Evolutionary conservation across 441 rosid species (phyloP).

Genomic region (Arabidopsis lyrata): DNA sequence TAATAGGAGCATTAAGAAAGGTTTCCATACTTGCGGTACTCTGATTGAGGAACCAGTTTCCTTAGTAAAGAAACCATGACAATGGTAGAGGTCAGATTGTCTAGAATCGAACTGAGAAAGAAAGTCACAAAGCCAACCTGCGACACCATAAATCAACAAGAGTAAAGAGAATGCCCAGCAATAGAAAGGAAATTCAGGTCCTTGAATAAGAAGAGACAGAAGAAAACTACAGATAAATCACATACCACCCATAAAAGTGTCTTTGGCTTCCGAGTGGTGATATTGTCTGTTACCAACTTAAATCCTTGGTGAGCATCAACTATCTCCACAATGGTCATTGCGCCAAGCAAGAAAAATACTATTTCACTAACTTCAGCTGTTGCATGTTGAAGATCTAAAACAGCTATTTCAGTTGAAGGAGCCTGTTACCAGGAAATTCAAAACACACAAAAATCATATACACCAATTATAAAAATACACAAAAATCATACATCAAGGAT

Average conservation of each 20-base stretch:
- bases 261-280: constrained; percentile 84
- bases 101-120: constrained; percentile 87
- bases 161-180: neutral
- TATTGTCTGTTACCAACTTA: constrained; percentile 94
- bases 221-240: constrained; percentile 30
- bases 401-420: constrained; percentile 92
- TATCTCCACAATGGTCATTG: constrained; percentile 97
- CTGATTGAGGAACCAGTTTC: constrained; percentile 86
- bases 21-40: constrained; percentile 84
- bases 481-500: neutral
- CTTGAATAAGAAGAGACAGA: constrained; percentile 12
- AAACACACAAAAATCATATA: neutral
- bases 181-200: neutral
- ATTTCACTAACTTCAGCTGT: constrained; percentile 94
- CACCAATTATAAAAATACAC: neutral
- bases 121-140: constrained; percentile 94
- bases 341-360: constrained; percentile 95
- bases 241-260: constrained; percentile 93
- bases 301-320: constrained; percentile 99
- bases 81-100: constrained; percentile 91
- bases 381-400: constrained; percentile 82
- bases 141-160: constrained; percentile 41
- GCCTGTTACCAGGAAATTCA: constrained; percentile 63
- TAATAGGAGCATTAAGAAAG: constrained; percentile 10
- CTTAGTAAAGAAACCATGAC: constrained; percentile 94